A percentile compares a stretch with the other conserved stretches of the same genome.
Conservation (phyloP, 2,329 filamentous ascomycete species). For the Hymenoscyphus fraxineus region DNA sequence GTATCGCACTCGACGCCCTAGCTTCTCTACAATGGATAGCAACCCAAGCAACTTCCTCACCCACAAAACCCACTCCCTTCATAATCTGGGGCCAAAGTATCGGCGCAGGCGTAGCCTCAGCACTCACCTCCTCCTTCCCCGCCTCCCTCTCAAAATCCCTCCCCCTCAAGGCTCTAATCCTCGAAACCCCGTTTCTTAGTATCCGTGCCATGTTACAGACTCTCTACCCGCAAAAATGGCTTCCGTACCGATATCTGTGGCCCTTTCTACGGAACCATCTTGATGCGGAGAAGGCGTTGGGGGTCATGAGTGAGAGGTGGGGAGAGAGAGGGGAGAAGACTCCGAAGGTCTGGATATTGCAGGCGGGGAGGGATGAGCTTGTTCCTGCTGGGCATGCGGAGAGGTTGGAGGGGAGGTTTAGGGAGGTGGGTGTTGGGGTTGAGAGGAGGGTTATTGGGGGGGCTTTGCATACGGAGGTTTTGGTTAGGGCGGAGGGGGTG, state of each 20-base stretch:
- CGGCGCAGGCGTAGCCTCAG: constrained; percentile 67
- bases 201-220: constrained; percentile 66
- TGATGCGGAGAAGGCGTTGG: constrained; percentile 51
- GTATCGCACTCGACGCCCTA: constrained; percentile 65
- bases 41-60: constrained; percentile 16
- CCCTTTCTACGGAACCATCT: constrained; percentile 67
- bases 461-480: constrained; percentile 56
- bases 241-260: constrained; percentile 72
- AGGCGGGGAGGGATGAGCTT: constrained; percentile 56
- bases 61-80: constrained; percentile 38
- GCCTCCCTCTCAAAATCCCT: neutral
- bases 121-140: constrained; percentile 31
- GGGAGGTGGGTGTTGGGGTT: constrained; percentile 45
- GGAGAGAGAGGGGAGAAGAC: constrained; percentile 11
- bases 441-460: constrained; percentile 43
- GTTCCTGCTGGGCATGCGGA: constrained; percentile 51
- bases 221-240: constrained; percentile 74
- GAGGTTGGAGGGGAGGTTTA: constrained; percentile 45
- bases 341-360: constrained; percentile 42
- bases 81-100: constrained; percentile 77
- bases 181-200: constrained; percentile 74
- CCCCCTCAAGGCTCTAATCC: constrained; percentile 49
- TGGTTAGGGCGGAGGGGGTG: constrained; percentile 45
- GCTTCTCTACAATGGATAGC: constrained; percentile 61
- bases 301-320: constrained; percentile 37